phyloP scores from a whole-genome alignment of 2,329 filamentous ascomycete genomes.

The Sclerotinia spermophila region DNA sequence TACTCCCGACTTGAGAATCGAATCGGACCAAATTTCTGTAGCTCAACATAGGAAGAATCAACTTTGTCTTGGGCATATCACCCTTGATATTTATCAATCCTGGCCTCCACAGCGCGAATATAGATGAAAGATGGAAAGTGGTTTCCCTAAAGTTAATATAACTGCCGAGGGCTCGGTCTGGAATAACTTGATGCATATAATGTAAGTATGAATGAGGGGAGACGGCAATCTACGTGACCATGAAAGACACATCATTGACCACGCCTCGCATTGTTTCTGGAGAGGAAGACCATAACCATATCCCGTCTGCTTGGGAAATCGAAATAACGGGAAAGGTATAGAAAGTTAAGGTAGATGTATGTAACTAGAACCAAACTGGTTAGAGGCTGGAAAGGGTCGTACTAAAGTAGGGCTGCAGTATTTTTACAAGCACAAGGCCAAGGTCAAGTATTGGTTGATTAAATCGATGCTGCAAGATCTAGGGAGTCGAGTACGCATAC shows the following conservation, averaged over 20 bases:
- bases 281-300: neutral
- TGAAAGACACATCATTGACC: neutral
- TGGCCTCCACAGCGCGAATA: neutral
- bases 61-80: neutral
- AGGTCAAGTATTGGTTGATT: neutral
- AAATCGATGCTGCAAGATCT: constrained; percentile 6
- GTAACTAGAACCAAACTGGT: constrained; percentile 3
- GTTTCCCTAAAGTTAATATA: neutral
- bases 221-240: neutral
- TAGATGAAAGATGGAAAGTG: neutral
- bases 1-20: neutral
- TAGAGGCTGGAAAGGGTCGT: neutral
- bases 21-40: too few species aligned
- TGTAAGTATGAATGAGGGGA: neutral
- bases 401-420: neutral
- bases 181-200: neutral
- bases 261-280: neutral
- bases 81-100: too few species aligned
- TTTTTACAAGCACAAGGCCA: neutral
- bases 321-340: neutral
- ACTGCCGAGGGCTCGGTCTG: neutral
- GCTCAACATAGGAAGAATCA: neutral
- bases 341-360: neutral
- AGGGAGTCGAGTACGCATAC: neutral
- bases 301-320: neutral